Conservation (phyloP, 148 eudicot species). For the Chenopodium berlandieri region DNA sequence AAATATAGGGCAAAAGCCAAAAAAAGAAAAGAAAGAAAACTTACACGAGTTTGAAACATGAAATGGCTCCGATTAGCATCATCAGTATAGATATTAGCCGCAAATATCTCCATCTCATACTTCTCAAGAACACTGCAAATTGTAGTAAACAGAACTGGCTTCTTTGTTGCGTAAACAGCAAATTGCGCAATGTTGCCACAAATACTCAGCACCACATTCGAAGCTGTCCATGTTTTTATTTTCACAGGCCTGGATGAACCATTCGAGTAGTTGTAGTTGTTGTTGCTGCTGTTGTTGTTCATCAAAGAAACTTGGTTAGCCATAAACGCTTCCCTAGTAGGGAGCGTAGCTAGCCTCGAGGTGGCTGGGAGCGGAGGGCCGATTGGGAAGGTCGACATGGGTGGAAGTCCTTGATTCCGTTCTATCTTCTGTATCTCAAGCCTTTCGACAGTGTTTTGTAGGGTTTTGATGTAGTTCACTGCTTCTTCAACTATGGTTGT, state of each 20-base stretch:
- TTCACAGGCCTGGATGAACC: slow-evolving; percentile 10
- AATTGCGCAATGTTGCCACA: slow-evolving; percentile 63
- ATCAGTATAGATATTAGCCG: slow-evolving; percentile 42
- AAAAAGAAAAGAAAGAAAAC: neutral
- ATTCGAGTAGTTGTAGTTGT: too few relatives aligned
- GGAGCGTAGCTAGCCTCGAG: slow-evolving; percentile 20
- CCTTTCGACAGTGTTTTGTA: slow-evolving; percentile 43
- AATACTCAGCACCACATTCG: slow-evolving; percentile 58
- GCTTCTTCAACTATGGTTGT: slow-evolving; percentile 78
- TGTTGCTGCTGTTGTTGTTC: neutral
- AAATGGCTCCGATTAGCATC: slow-evolving; percentile 34
- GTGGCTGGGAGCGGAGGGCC: slow-evolving; percentile 15
- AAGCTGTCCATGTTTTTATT: slow-evolving; percentile 60
- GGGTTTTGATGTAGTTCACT: slow-evolving; percentile 48
- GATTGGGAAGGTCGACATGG: neutral
- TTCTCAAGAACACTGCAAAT: slow-evolving; percentile 62
- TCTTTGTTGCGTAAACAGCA: slow-evolving; percentile 43
- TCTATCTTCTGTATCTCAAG: slow-evolving; percentile 58
- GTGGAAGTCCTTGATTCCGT: slow-evolving; percentile 33
- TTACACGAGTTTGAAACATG: slow-evolving; percentile 73
- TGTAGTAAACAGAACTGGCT: slow-evolving; percentile 39
- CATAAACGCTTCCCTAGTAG: slow-evolving; percentile 49
- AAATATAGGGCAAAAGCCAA: too few relatives aligned
- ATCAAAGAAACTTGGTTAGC: slow-evolving; percentile 59
- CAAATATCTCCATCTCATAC: slow-evolving; percentile 43